Percentiles rank a stretch among this genome's conserved stretches.
phyloP scores from a whole-genome alignment of 1,139 yeast species.

The Candida labiduridarum region DNA sequence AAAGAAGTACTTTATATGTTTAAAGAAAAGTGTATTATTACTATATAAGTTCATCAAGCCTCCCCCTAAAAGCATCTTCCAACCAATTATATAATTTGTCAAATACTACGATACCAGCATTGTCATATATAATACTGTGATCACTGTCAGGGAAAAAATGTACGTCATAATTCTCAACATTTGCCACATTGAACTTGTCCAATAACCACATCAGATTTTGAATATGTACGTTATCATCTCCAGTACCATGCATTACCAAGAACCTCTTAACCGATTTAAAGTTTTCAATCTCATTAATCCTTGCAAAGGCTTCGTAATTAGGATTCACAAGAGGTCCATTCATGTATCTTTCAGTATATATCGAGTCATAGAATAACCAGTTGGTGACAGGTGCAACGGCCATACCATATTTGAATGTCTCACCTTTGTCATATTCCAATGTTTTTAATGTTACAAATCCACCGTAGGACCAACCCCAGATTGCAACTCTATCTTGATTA shows the following conservation, averaged over 20 bases:
- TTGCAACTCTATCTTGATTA: conserved; percentile 66
- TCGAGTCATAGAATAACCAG: conserved; percentile 74
- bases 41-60: conserved; percentile 23
- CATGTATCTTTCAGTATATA: conserved; percentile 91
- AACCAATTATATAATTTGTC: conserved; percentile 76
- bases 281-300: conserved; percentile 50
- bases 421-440: conserved; percentile 64
- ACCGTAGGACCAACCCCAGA: conserved; percentile 92
- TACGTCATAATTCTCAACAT: conserved; percentile 82
- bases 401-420: conserved; percentile 68
- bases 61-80: conserved; percentile 64
- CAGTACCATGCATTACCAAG: conserved; percentile 90
- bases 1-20: background rate
- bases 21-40: background rate
- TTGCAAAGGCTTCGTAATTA: conserved; percentile 47
- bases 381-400: conserved; percentile 84
- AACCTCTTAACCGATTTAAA: conserved; percentile 59
- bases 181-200: conserved; percentile 64
- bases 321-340: conserved; percentile 59
- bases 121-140: conserved; percentile 78
- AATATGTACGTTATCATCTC: conserved; percentile 95
- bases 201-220: conserved; percentile 80
- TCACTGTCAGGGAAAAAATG: conserved; percentile 94
- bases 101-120: conserved; percentile 74
- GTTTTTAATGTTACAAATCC: conserved; percentile 77